Evolutionary conservation across 768 basidiomycete species (phyloP).

Genomic region (Podaxis sp.): DNA sequence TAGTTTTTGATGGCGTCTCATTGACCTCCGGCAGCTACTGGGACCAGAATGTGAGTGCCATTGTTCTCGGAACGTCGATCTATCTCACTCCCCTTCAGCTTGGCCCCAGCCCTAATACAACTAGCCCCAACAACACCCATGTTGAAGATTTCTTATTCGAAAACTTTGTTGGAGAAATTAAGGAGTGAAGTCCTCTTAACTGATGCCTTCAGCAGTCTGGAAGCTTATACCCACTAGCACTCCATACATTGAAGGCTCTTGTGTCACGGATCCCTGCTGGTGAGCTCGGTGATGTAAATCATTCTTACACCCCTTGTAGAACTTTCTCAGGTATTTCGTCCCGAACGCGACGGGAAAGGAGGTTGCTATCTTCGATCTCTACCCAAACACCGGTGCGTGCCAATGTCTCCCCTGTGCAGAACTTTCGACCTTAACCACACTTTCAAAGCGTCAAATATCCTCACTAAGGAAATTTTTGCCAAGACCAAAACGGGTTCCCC

Average conservation of each 20-base stretch:
- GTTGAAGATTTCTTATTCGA: conserved; percentile 56
- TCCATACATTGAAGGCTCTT: conserved; percentile 57
- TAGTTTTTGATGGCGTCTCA: neutral
- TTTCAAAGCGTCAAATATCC: conserved; percentile 44
- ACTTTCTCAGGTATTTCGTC: conserved; percentile 40
- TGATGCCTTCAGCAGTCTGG: neutral
- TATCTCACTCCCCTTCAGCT: conserved; percentile 21
- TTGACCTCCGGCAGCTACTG: conserved; percentile 45
- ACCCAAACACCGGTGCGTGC: conserved; percentile 49
- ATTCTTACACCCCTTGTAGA: neutral
- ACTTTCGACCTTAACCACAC: neutral
- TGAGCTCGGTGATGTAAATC: conserved; percentile 9
- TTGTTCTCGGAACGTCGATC: neutral
- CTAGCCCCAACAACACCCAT: conserved; percentile 51
- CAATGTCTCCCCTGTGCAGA: neutral
- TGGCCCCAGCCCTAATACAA: conserved; percentile 45
- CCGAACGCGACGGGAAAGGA: conserved; percentile 57
- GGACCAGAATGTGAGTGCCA: conserved; percentile 50
- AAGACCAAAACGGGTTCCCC: conserved; percentile 42
- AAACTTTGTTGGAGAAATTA: conserved; percentile 50
- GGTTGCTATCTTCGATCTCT: conserved; percentile 57
- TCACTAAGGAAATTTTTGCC: conserved; percentile 47
- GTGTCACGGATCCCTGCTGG: conserved; percentile 63
- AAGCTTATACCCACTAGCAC: conserved; percentile 23
- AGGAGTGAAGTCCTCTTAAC: conserved; percentile 38